A percentile compares a stretch with the other conserved stretches of the same genome.
Conservation (phyloP, 306 rosid species). For the Trifolium repens region DNA sequence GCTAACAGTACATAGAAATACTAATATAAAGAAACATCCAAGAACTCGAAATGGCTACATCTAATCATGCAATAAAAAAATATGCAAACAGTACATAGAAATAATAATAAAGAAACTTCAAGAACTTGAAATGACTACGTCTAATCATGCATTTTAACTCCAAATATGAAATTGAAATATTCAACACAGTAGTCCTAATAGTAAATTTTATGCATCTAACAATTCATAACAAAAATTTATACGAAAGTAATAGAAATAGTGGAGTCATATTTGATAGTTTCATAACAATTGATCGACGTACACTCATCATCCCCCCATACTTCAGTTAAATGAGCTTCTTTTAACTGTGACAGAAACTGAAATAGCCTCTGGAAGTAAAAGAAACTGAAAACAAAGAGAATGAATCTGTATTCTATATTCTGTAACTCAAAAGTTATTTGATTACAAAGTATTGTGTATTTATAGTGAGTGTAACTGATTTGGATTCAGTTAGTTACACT, state of each 20-base stretch:
- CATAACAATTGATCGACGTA: not conserved
- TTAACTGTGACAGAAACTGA: not conserved
- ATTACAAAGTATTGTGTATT: not conserved
- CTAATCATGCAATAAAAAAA: conserved; percentile 18
- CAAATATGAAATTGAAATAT: conserved; percentile 19
- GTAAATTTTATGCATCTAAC: conserved; percentile 15
- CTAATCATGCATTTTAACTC: conserved; percentile 4
- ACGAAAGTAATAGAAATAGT: conserved; percentile 8
- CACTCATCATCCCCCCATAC: not conserved
- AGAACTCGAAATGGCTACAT: conserved; percentile 32
- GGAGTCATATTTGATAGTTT: conserved; percentile 13
- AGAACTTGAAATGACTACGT: conserved; percentile 28
- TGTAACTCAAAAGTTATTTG: not conserved
- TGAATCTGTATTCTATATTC: not conserved
- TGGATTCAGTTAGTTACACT: not conserved
- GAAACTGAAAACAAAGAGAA: conserved; percentile 9
- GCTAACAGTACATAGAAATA: conserved; percentile 29
- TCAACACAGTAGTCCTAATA: conserved; percentile 1
- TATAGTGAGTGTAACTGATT: conserved; percentile 1
- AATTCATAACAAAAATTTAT: not conserved
- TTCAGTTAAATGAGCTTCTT: conserved; percentile 16
- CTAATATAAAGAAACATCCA: conserved; percentile 26
- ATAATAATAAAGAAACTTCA: conserved; percentile 29
- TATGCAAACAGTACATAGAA: conserved; percentile 29
- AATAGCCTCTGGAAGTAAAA: not conserved